Evolutionary conservation across 345 rosid species (phyloP), one percentile per base, ranked within the genome.

Genomic region (Eucalyptus rudis): DNA sequence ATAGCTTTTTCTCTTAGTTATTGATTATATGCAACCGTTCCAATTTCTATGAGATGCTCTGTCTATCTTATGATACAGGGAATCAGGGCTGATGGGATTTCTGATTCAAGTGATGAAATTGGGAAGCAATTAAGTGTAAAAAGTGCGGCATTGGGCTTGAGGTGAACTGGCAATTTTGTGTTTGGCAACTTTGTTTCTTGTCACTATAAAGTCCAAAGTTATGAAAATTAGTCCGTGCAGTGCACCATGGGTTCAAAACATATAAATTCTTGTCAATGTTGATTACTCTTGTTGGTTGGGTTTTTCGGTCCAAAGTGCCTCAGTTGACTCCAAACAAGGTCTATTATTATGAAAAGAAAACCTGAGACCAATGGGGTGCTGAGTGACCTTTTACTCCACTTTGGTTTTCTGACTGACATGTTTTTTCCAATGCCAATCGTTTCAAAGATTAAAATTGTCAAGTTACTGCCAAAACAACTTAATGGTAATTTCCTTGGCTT

Each of bases 61-160:
- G 51, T 52, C 13, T 40, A 27, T 31, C 50, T 51, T 89, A 64
- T 58, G 54, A 40, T 87, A 27, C 89, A 97, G 98, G 98, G 96
- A 91, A 95, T 94, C 56, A 94, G 97, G 86, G 97, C 93, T 68
- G 98, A 97, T 92, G 99, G 95, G 49, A 90, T 92, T 91, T 91
- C 95, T 87, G 86, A 93, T 90, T 92, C 94, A 86, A 94, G 94
- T 58, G 93, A 95, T 89, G 98, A 96, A 92, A 92, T 95, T 10
- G 96, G 99, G 88, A 95, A 96, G 93, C 93, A 95, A 87, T 97
- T 97, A 86, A 95, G 99, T 89, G 86, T 93, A 68, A 95, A 89
- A 91, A 95, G 99, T 92, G 96, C 95, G 86, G 94, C 95, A 84
- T 92, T 94, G 58, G 97, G 99, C 88, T 90, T 97, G 49, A 95